Evolutionary conservation across 345 rosid genomes (phyloP).

Genomic region (Pugionium cornutum): DNA sequence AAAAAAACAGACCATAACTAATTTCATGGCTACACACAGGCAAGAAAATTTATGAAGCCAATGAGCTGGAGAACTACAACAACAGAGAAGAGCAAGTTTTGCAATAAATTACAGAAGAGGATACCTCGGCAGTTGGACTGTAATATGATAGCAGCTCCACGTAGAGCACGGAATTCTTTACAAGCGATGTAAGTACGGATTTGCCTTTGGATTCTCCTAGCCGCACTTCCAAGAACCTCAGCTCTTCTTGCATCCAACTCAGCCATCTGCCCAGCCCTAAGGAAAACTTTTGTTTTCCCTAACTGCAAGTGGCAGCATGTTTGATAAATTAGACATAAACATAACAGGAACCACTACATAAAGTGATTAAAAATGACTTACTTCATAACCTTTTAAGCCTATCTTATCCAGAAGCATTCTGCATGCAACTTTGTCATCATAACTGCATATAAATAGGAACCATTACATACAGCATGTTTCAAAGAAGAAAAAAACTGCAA

Average conservation of each 20-base stretch:
- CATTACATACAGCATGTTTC: conserved; percentile 26
- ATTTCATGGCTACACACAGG: not conserved
- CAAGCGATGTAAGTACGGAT: conserved; percentile 81
- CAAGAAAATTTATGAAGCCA: conserved; percentile 6
- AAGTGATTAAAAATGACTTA: conserved; percentile 36
- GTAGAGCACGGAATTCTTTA: conserved; percentile 75
- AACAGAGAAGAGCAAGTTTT: conserved; percentile 5
- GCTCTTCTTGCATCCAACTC: conserved; percentile 98
- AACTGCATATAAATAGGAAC: conserved; percentile 48
- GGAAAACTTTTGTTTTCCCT: conserved; percentile 91
- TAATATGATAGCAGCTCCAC: conserved; percentile 75
- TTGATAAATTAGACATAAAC: conserved; percentile 5
- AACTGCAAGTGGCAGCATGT: conserved; percentile 51
- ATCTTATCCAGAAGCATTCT: conserved; percentile 86
- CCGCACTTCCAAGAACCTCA: conserved; percentile 97
- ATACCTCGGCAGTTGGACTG: conserved; percentile 93
- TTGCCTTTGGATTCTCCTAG: conserved; percentile 87
- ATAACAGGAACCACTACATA: conserved; percentile 11
- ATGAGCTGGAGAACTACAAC: conserved; percentile 6
- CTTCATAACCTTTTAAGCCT: conserved; percentile 97
- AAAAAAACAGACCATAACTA: conserved; percentile 10
- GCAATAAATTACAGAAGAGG: conserved; percentile 11
- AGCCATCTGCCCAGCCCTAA: conserved; percentile 99
- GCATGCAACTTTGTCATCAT: conserved; percentile 93
- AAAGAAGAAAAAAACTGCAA: not conserved